Evolutionary conservation across 441 rosid genomes (phyloP).

Genomic region (Biscutella laevigata): DNA sequence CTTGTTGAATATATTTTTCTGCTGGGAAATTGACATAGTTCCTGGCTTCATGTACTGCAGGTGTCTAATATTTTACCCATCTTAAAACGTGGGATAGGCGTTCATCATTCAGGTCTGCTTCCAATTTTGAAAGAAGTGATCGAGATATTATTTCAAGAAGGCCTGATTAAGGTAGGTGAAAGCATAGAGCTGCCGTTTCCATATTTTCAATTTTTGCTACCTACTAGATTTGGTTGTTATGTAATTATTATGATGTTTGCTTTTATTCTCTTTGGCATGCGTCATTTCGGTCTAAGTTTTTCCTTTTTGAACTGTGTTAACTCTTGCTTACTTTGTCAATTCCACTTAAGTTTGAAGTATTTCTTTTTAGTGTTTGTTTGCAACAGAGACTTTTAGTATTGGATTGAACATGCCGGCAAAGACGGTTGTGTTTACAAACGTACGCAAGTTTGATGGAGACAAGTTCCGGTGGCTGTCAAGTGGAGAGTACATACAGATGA

Average conservation of each 20-base stretch:
- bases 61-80: conserved; percentile 92
- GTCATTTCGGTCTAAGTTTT: neutral
- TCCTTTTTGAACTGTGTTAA: neutral
- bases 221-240: neutral
- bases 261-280: neutral
- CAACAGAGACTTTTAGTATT: conserved; percentile 98
- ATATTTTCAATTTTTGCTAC: neutral
- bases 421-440: conserved; percentile 96
- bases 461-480: conserved; percentile 97
- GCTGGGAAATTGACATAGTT: conserved; percentile 10
- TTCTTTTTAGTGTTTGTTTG: conserved; percentile 80
- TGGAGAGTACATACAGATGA: conserved; percentile 98
- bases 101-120: conserved; percentile 98
- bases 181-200: neutral
- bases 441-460: conserved; percentile 95
- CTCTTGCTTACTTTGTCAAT: conserved; percentile 1
- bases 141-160: conserved; percentile 97
- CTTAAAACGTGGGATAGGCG: conserved; percentile 94
- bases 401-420: conserved; percentile 99
- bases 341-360: conserved; percentile 21
- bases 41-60: conserved; percentile 34
- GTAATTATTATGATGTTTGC: neutral
- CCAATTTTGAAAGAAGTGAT: conserved; percentile 97
- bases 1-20: conserved; percentile 5
- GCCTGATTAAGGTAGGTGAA: conserved; percentile 68